Percentiles rank a stretch among this genome's conserved stretches.
phyloP scores from a whole-genome alignment of 495 filamentous ascomycete genomes.

The Penicillium robsamsonii region DNA sequence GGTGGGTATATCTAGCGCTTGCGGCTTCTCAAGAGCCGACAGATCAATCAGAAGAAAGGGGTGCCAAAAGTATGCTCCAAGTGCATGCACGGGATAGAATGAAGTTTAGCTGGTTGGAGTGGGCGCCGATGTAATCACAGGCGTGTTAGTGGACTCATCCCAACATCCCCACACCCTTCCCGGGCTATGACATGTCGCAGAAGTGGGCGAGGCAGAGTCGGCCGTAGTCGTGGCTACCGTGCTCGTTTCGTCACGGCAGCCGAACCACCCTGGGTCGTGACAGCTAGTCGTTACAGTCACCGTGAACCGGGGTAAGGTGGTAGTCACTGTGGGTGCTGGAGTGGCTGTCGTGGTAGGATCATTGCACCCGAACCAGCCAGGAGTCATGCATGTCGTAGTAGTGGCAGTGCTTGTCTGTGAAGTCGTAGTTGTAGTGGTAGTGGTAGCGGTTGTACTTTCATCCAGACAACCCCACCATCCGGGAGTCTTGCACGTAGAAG shows the following conservation, averaged over 20 bases:
- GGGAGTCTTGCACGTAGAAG: conserved; percentile 83
- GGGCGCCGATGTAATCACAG: neutral
- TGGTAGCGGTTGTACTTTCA: conserved; percentile 61
- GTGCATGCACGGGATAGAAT: neutral
- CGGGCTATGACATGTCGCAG: neutral
- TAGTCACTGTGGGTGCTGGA: conserved; percentile 20
- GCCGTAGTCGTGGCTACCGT: conserved; percentile 26
- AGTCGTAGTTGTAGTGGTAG: conserved; percentile 41
- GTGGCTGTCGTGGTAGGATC: conserved; percentile 38
- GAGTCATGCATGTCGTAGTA: conserved; percentile 83
- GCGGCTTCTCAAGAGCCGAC: neutral
- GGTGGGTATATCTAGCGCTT: conserved; percentile 6
- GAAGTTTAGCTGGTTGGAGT: neutral
- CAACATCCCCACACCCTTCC: neutral
- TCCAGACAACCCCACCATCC: conserved; percentile 63
- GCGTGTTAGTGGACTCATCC: neutral
- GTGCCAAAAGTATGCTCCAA: neutral
- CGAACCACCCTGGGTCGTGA: conserved; percentile 68
- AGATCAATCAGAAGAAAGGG: neutral
- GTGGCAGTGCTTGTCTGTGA: conserved; percentile 57
- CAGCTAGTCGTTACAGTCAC: conserved; percentile 46
- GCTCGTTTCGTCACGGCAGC: conserved; percentile 57
- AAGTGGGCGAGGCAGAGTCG: neutral
- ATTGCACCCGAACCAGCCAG: conserved; percentile 62
- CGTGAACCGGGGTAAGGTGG: conserved; percentile 26